Base-by-base conservation (phyloP, 1,284 basidiomycete species). In the Filobasidium uniguttulatum region DNA sequence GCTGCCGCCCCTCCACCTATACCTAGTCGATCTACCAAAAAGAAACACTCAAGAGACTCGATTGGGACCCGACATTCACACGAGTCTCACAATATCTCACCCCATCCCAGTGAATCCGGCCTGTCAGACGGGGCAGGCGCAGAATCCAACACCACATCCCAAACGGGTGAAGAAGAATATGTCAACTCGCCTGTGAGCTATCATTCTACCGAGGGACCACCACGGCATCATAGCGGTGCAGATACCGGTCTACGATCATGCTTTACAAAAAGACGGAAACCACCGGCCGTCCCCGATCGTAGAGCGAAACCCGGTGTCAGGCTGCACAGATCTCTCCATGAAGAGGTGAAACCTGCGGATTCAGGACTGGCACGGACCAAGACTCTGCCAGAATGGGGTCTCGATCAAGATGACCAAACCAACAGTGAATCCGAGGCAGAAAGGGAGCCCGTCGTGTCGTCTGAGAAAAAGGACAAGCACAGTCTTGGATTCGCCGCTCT, bases 1-100 rank as follows among this genome's bases (percentile, higher is more conserved):
- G 50, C 45, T 6, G 61, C 63, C n/a, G 38, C 62, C n/a, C 63
- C 63, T 10, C 56, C 37, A 12, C 35, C 49, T 10, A 40, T 52
- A 7, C 50, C 50, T 5, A 48, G 36, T 33, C 29, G 50, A 4
- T 37, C 50, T 8, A 46, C 47, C n/a, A 52, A 52, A 30, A 40
- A 40, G 15, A 34, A 52, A 15, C 22, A 26, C 3, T 28, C 23
- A 28, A 28, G 25, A 9, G 12, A 20, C 15, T 14, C 6, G 9
- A 14, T n/a, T n/a, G 15, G 9, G 14, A 15, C 25, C 23, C 15
- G 15, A 20, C n/a, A n/a, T n/a, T n/a, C n/a, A n/a, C n/a, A n/a
- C n/a, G n/a, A n/a, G n/a, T n/a, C n/a, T n/a, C 30, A 19, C 5
- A 14, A 34, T n/a, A 35, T 19, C n/a, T 43, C 40, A 15, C 40